Conservation (phyloP, 805 yeast species). For the Candida awuae region DNA sequence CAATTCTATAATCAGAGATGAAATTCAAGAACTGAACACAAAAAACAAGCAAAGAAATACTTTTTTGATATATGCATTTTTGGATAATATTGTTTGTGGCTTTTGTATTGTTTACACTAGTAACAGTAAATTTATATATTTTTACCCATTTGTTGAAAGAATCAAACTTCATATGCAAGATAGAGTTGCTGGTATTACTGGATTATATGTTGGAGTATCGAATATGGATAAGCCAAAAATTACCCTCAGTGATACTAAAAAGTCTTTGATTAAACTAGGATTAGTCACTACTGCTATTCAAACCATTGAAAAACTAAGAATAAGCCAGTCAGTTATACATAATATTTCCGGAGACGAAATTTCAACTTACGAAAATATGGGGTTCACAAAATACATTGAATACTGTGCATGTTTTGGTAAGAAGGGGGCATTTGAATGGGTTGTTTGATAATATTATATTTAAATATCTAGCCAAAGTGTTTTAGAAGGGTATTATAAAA, state of each 20-base stretch:
- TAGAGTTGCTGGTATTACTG: slow-evolving; percentile 43
- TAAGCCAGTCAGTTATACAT: slow-evolving; percentile 13
- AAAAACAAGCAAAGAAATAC: slow-evolving; percentile 44
- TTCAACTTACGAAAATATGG: slow-evolving; percentile 17
- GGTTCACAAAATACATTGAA: slow-evolving; percentile 19
- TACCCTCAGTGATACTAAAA: not conserved
- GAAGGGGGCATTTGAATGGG: slow-evolving; percentile 21
- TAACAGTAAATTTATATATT: slow-evolving; percentile 36
- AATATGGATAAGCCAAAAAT: slow-evolving; percentile 12
- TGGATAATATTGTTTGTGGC: slow-evolving; percentile 25
- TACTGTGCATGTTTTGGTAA: slow-evolving; percentile 20
- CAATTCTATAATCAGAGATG: slow-evolving; percentile 6
- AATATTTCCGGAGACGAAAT: slow-evolving; percentile 12
- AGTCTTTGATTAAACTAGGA: slow-evolving; percentile 1
- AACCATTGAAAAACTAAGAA: slow-evolving; percentile 26
- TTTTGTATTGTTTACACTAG: slow-evolving; percentile 40
- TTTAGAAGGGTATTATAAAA: too few relatives aligned
- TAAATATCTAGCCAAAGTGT: not conserved
- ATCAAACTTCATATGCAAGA: slow-evolving; percentile 13
- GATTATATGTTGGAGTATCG: slow-evolving; percentile 47
- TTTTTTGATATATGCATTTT: slow-evolving; percentile 29
- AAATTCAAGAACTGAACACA: slow-evolving; percentile 42
- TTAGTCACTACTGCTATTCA: not conserved
- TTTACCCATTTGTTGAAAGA: slow-evolving; percentile 46
- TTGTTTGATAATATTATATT: slow-evolving; percentile 2